phyloP scores from a whole-genome alignment of 2,329 filamentous ascomycete species.

The Sporothrix luriei region DNA sequence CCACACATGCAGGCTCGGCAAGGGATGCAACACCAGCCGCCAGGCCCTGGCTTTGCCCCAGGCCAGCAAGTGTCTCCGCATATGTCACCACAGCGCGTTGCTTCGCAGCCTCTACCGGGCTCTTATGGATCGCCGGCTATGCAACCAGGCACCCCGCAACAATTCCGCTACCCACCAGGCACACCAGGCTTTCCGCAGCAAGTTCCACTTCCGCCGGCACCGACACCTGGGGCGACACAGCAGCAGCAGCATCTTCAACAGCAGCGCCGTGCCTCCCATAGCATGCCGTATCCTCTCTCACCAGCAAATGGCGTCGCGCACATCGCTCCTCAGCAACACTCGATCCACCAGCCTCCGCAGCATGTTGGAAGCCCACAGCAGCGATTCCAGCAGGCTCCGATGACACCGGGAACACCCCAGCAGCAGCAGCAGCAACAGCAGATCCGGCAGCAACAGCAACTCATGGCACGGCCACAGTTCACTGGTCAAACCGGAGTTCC shows the following conservation, averaged over 20 bases:
- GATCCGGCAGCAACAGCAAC: constrained; percentile 41
- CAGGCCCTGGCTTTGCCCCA: constrained; percentile 32
- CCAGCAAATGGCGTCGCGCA: constrained; percentile 50
- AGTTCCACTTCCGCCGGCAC: constrained; percentile 13
- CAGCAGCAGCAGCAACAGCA: constrained; percentile 33
- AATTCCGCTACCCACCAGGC: constrained; percentile 45
- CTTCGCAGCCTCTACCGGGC: constrained; percentile 43
- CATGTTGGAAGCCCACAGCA: constrained; percentile 31
- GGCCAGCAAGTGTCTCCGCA: constrained; percentile 27
- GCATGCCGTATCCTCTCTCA: constrained; percentile 42
- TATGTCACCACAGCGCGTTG: constrained; percentile 33
- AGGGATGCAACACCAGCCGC: constrained; percentile 41
- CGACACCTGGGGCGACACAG: constrained; percentile 27
- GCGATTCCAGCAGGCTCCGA: constrained; percentile 25
- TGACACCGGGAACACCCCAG: constrained; percentile 28
- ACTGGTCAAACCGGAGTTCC: constrained; percentile 30
- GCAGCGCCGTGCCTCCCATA: constrained; percentile 33
- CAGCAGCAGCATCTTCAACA: constrained; percentile 42
- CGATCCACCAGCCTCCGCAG: constrained; percentile 49
- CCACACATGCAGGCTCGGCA: constrained; percentile 39
- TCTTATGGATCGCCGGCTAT: constrained; percentile 45
- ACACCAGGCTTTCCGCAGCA: constrained; percentile 34
- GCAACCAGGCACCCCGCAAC: constrained; percentile 47
- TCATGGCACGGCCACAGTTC: constrained; percentile 37
- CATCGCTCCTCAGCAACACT: constrained; percentile 47